Base-by-base conservation (phyloP, 1,139 yeast species). In the Pichia sp. region DNA sequence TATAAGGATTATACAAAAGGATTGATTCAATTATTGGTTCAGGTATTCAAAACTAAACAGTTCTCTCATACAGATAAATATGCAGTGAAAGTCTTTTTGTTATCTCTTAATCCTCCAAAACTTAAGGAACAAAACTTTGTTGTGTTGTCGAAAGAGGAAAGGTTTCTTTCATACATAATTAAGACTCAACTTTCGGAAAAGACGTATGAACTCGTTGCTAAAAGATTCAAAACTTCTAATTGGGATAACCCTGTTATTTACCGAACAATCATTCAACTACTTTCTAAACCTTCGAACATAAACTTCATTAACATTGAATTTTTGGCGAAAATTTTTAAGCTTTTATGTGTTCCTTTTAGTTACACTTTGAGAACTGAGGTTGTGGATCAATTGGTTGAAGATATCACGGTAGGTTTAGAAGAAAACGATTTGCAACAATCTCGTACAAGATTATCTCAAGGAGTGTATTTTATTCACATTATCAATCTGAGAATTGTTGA, bases 321-420 rank as follows among this genome's bases (percentile, higher is more conserved):
- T 12, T 36, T 90, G 56, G 84, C 91, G 0, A 69, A 69, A 46
- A 64, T 87, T 6, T 68, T 87, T 29, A 68, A 70, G 42, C 67
- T 66, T 1, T 59, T 79, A 24, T 67, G 73, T 41, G 31, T 7
- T 20, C 33, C 46, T 17, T 30, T 74, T 72, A 45, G 69, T 70
- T 20, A 36, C 4, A 50, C 73, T 81, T 30, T 55, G 12, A 69
- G 73, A 3, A 71, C 78, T 1, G 65, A 64, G 48, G 79, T 84
- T 1, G 71, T 88, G 49, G 97, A 92, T 65, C 73, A 79, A n/a
- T 60, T 86, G 1, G 60, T 87, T 20, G 97, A 91, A 63, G 75
- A 76, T 36, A 76, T 87, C 16, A 74, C 78, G 9, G 67, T 83
- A 33, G 95, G 92, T 0, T 70, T 90, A 58, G 97, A 91, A 64